These are phyloP conservation scores for Collybiopsis confluens DNA, from an alignment of 768 basidiomycete species.

Conservation along the genomic window DNA sequence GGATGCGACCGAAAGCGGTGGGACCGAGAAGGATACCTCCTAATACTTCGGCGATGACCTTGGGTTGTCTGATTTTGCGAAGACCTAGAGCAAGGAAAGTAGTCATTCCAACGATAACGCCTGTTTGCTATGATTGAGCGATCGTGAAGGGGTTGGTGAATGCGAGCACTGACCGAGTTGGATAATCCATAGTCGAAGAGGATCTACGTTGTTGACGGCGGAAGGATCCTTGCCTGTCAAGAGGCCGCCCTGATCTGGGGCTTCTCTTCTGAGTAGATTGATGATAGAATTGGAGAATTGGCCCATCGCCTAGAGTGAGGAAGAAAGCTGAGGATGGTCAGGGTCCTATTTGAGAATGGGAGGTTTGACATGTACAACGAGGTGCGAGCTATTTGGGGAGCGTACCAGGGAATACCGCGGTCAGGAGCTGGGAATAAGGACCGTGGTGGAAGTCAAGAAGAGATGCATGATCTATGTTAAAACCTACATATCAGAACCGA, in stretches of 20 bases:
- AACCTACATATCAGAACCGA: not conserved
- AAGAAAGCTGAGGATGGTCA: too few species aligned
- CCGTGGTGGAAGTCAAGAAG: too few species aligned
- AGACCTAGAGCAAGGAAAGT: conserved; percentile 71
- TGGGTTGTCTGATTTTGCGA: conserved; percentile 78
- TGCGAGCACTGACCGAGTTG: conserved; percentile 59
- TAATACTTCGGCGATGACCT: conserved; percentile 43
- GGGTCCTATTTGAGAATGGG: too few species aligned
- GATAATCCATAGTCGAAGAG: conserved; percentile 72
- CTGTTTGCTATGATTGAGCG: conserved; percentile 37
- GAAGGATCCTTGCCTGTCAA: conserved; percentile 74
- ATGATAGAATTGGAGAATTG: not conserved
- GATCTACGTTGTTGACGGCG: conserved; percentile 59
- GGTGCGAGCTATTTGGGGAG: not conserved
- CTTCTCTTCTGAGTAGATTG: conserved; percentile 1
- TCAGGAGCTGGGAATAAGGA: too few species aligned
- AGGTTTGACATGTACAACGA: too few species aligned
- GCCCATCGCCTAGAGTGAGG: not conserved
- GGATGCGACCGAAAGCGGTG: conserved; percentile 69
- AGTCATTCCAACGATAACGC: conserved; percentile 75
- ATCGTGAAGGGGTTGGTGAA: too few species aligned
- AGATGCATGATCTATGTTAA: too few species aligned
- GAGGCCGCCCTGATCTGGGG: conserved; percentile 57
- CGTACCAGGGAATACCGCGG: too few species aligned
- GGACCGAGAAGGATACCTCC: conserved; percentile 86